These are phyloP conservation scores for Chaetomiaceae sp. DNA, from an alignment of 2,329 filamentous ascomycete genomes.

Conservation along the genomic window DNA sequence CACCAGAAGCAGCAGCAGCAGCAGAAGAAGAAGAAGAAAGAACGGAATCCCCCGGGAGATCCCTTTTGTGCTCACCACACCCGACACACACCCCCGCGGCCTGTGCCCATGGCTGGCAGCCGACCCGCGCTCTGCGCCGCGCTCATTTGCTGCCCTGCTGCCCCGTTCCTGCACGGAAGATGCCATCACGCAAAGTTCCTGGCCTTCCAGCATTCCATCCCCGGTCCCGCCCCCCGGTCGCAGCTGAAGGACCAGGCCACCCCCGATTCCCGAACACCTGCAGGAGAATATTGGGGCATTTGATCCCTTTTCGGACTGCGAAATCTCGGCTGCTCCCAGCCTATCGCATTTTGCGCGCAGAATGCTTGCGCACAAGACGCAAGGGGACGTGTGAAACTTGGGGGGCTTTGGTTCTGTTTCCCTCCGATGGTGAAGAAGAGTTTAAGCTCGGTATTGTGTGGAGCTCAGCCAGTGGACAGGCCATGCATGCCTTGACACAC, in stretches of 20 bases:
- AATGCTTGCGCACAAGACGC: background rate
- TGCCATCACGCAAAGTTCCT: conserved; percentile 6
- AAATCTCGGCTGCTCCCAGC: conserved; percentile 18
- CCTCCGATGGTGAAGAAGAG: background rate
- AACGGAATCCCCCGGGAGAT: no score
- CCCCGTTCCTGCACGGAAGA: background rate
- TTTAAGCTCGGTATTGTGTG: conserved; percentile 6
- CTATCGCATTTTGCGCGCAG: conserved; percentile 11
- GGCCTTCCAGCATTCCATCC: background rate
- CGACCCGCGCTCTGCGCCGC: no score
- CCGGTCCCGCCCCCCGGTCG: conserved; percentile 7
- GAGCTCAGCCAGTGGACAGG: no score
- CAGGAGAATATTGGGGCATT: conserved; percentile 20
- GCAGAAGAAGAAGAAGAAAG: no score
- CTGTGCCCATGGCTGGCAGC: no score
- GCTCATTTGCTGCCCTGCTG: no score
- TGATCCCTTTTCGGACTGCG: conserved; percentile 12
- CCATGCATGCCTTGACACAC: no score
- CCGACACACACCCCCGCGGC: no score
- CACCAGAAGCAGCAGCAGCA: no score
- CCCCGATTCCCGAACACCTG: conserved; percentile 17
- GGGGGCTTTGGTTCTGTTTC: no score
- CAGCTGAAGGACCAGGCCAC: conserved; percentile 3
- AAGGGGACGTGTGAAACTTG: no score
- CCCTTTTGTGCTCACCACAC: no score